Conservation (phyloP, 768 basidiomycete genomes). For the Pholiota molesta region DNA sequence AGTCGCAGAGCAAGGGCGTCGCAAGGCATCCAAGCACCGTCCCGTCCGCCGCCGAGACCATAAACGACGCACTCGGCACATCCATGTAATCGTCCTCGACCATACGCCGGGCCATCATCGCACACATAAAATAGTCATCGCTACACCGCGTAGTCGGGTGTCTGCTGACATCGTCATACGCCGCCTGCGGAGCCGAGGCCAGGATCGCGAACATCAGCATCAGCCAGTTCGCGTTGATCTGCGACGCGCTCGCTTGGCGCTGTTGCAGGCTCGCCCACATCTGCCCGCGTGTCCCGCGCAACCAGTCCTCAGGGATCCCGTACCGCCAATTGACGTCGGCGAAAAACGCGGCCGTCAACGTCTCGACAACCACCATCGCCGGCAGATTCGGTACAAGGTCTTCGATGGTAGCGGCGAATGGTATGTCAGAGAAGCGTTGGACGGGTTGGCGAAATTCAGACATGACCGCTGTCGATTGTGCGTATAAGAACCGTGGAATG, state of each 20-base stretch:
- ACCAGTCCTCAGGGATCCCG: conserved; percentile 53
- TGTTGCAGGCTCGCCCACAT: conserved; percentile 51
- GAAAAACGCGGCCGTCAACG: conserved; percentile 46
- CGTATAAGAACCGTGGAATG: conserved; percentile 39
- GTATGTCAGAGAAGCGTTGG: conserved; percentile 25
- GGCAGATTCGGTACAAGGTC: conserved; percentile 39
- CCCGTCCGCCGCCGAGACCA: conserved; percentile 47
- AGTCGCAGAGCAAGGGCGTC: conserved; percentile 45
- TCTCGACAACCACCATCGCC: conserved; percentile 30
- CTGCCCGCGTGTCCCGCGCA: conserved; percentile 39
- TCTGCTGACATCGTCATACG: conserved; percentile 20
- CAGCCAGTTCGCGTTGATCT: conserved; percentile 55
- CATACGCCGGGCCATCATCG: conserved; percentile 47
- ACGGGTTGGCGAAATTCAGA: conserved; percentile 29
- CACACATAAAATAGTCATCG: conserved; percentile 41
- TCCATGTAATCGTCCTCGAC: conserved; percentile 47
- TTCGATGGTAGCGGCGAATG: conserved; percentile 27
- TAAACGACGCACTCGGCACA: conserved; percentile 33
- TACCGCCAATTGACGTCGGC: conserved; percentile 51
- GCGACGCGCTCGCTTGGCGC: conserved; percentile 30
- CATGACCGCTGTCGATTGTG: conserved; percentile 42
- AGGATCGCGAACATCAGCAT: conserved; percentile 52
- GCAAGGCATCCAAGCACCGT: conserved; percentile 50
- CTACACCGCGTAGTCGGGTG: conserved; percentile 16
- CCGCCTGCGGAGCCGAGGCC: conserved; percentile 39